phyloP scores from a whole-genome alignment of 805 yeast genomes.

The Yamadazyma nakazawae region DNA sequence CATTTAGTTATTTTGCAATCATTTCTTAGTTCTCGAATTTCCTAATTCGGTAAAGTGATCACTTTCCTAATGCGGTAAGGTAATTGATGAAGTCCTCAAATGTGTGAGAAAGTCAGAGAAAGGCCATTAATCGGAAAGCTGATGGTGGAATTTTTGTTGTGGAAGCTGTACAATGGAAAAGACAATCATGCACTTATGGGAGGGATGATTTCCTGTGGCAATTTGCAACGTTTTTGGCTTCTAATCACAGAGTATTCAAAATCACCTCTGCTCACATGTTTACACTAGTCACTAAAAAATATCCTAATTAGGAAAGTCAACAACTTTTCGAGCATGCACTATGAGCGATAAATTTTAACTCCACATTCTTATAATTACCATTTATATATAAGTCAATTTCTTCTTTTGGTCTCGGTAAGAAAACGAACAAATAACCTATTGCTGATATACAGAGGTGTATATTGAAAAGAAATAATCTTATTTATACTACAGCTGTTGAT shows the following conservation, averaged over 20 bases:
- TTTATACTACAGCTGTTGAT: neutral
- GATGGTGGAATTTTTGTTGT: neutral
- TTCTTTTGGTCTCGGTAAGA: neutral
- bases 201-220: no score
- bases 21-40: neutral
- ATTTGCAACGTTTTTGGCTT: no score
- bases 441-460: neutral
- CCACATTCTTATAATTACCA: neutral
- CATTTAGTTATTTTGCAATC: conserved; percentile 7
- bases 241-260: neutral
- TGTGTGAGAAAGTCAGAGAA: neutral
- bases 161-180: no score
- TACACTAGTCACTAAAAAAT: neutral
- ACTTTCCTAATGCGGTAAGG: conserved; percentile 6
- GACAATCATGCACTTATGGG: no score
- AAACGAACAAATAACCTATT: neutral
- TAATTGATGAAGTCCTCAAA: neutral
- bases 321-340: neutral
- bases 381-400: conserved; percentile 2
- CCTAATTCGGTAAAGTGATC: conserved; percentile 7
- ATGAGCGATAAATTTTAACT: neutral
- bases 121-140: neutral
- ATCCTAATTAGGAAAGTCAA: conserved; percentile 7
- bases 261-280: conserved; percentile 1
- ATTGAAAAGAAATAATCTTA: no score